These are phyloP conservation scores for Pulveroboletus sp. DNA, from an alignment of 768 basidiomycete species.

Conservation along the genomic window DNA sequence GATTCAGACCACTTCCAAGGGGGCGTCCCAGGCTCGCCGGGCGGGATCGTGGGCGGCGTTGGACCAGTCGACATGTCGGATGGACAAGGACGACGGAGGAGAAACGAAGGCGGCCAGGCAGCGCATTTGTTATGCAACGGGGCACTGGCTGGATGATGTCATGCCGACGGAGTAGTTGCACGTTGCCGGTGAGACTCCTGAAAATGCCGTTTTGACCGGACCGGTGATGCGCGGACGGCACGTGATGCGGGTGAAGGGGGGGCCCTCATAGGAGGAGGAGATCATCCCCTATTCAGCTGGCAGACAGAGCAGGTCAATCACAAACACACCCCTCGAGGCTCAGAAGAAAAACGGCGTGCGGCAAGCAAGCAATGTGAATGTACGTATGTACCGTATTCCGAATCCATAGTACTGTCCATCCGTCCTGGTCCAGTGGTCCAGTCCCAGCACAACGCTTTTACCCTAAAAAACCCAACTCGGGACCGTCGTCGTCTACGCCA, in stretches of 20 bases:
- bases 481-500: conserved; percentile 11
- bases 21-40: conserved; percentile 15
- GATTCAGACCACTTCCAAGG: conserved; percentile 17
- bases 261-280: too few species aligned
- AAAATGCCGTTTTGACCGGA: too few species aligned
- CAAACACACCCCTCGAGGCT: conserved; percentile 5
- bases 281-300: too few species aligned
- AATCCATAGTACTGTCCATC: conserved; percentile 16
- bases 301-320: too few species aligned
- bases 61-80: conserved; percentile 10
- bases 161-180: conserved; percentile 12
- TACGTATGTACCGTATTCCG: conserved; percentile 15
- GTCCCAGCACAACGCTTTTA: not conserved
- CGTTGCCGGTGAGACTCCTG: conserved; percentile 6
- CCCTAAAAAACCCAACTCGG: not conserved
- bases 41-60: conserved; percentile 15
- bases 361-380: conserved; percentile 3
- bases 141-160: conserved; percentile 23
- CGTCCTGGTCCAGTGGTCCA: not conserved
- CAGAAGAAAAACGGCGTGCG: not conserved
- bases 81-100: not conserved
- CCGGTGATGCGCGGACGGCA: too few species aligned
- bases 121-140: too few species aligned
- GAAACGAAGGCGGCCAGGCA: too few species aligned
- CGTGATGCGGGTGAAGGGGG: too few species aligned